Evolutionary conservation across 768 basidiomycete species (phyloP).

Genomic region (Leccinum truebloodii): DNA sequence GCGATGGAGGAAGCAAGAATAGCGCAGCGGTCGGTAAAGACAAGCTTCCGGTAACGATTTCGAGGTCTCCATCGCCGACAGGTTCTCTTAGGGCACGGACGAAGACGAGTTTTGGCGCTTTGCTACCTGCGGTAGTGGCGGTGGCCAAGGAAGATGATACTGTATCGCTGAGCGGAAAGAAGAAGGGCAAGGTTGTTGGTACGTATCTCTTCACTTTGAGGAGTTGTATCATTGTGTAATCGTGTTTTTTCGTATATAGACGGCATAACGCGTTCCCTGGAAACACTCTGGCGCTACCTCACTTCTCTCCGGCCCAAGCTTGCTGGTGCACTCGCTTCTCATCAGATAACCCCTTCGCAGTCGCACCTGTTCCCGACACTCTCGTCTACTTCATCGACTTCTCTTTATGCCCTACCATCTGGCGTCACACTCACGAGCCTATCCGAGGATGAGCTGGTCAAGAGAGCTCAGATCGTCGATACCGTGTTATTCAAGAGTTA

Average conservation of each 20-base stretch:
- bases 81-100: constrained; percentile 51
- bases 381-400: constrained; percentile 68
- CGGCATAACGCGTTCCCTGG: constrained; percentile 70
- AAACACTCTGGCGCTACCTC: constrained; percentile 84
- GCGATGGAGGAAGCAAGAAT: no score
- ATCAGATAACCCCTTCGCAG: constrained; percentile 68
- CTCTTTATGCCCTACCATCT: constrained; percentile 73
- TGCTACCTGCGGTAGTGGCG: constrained; percentile 33
- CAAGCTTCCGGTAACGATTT: no score
- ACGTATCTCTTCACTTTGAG: constrained; percentile 31
- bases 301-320: constrained; percentile 90
- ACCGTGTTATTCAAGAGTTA: constrained; percentile 95
- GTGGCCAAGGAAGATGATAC: constrained; percentile 62
- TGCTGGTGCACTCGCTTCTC: constrained; percentile 67
- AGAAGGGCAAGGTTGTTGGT: constrained; percentile 31
- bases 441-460: constrained; percentile 80
- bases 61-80: constrained; percentile 37
- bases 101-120: constrained; percentile 56
- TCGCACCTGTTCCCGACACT: constrained; percentile 69
- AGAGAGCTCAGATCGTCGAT: constrained; percentile 92
- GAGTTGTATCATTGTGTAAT: constrained; percentile 2
- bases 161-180: constrained; percentile 48
- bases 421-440: constrained; percentile 70
- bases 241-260: constrained; percentile 38
- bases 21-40: no score